These are phyloP conservation scores for Coemansia sp. DNA, from an alignment of 192 early-diverging fungal species.

Conservation along the genomic window DNA sequence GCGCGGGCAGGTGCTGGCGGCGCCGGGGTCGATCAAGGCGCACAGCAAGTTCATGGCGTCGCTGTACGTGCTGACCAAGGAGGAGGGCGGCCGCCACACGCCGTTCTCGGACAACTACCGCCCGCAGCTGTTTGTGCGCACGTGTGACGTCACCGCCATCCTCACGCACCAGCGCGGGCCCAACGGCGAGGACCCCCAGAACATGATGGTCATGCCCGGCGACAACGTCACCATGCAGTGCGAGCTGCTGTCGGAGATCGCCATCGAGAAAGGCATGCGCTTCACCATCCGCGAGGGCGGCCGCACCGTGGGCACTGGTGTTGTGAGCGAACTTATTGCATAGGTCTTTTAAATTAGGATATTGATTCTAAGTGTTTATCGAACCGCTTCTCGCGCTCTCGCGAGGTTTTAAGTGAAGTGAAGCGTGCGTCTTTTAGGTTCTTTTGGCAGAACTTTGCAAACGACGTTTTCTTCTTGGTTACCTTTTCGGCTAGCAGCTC, in stretches of 20 bases:
- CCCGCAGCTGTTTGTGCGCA: constrained; percentile 93
- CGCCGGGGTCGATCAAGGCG: constrained; percentile 90
- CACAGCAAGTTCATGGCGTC: constrained; percentile 94
- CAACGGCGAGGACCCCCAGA: constrained; percentile 76
- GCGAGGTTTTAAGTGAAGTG: constrained; percentile 35
- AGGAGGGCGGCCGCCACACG: constrained; percentile 98
- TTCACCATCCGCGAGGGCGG: constrained; percentile 99
- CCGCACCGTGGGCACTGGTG: constrained; percentile 95
- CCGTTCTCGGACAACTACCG: constrained; percentile 97
- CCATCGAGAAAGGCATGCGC: constrained; percentile 91
- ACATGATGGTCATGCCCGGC: constrained; percentile 98
- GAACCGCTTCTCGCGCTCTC: constrained; percentile 49
- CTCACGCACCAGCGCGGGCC: constrained; percentile 71
- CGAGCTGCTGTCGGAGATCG: constrained; percentile 79
- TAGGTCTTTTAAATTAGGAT: constrained; percentile 13
- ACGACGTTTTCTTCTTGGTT: constrained; percentile 24
- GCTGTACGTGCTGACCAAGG: constrained; percentile 95
- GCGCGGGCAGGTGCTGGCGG: constrained; percentile 91
- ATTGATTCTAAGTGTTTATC: constrained; percentile 20
- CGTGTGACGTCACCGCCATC: constrained; percentile 91
- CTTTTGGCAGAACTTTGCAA: constrained; percentile 45
- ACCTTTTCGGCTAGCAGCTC: constrained; percentile 31
- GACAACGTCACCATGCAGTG: constrained; percentile 91
- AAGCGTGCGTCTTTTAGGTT: constrained; percentile 41
- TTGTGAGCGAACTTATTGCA: constrained; percentile 75